Conservation (phyloP, 495 filamentous ascomycete species). For the Podospora comata region DNA sequence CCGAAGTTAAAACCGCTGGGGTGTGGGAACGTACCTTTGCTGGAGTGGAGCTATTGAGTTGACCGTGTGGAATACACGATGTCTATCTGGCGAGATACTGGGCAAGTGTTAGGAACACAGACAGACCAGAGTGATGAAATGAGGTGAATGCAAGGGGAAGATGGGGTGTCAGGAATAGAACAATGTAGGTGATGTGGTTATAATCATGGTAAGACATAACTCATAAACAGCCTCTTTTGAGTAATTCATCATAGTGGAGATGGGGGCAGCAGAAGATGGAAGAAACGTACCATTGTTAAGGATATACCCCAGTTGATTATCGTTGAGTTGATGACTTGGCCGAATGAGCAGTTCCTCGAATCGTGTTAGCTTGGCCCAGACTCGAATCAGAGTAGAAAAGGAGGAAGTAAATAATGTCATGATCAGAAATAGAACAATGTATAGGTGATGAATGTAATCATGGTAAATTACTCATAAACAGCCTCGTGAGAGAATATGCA, state of each 20-base stretch:
- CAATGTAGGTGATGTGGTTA: constrained; percentile 40
- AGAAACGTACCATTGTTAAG: neutral
- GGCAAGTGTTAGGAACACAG: too few species aligned
- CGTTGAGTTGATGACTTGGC: neutral
- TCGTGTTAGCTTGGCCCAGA: neutral
- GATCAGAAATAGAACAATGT: constrained; percentile 8
- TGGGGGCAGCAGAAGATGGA: neutral
- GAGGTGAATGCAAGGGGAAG: neutral
- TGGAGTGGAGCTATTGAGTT: neutral
- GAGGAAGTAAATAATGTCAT: neutral
- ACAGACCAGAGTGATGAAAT: too few species aligned
- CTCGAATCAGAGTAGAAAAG: neutral
- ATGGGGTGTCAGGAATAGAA: constrained; percentile 38
- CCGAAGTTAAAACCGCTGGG: too few species aligned
- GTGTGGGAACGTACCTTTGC: too few species aligned
- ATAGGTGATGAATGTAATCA: constrained; percentile 5
- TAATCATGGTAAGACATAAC: neutral
- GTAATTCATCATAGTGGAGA: neutral
- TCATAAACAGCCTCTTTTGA: constrained; percentile 8
- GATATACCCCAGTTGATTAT: too few species aligned
- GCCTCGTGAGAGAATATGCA: constrained; percentile 4
- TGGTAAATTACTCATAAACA: neutral
- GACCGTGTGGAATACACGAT: too few species aligned
- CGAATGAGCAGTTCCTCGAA: neutral
- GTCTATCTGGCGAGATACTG: too few species aligned